Percentiles rank a stretch among this genome's conserved stretches.
These are phyloP conservation scores for Albophoma yamanashiensis DNA, from an alignment of 2,329 filamentous ascomycete species.

Conservation along the genomic window DNA sequence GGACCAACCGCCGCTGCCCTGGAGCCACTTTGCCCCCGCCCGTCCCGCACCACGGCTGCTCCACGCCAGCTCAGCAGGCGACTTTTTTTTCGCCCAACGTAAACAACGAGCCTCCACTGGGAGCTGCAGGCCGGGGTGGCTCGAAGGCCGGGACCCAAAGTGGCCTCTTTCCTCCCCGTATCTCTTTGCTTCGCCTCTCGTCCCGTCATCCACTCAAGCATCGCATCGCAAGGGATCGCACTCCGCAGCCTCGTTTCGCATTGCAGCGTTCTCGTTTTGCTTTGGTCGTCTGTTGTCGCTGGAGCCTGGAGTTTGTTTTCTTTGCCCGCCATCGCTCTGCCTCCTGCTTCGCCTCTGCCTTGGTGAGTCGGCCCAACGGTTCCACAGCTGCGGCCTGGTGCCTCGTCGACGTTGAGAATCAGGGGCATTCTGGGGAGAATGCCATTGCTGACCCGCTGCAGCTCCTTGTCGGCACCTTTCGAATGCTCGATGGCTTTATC, in stretches of 20 bases:
- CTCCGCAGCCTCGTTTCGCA: slow-evolving; percentile 3
- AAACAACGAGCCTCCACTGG: background rate
- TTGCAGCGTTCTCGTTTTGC: slow-evolving; percentile 7
- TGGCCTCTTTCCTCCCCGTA: background rate
- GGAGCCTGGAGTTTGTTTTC: slow-evolving; percentile 18
- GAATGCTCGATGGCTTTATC: slow-evolving; percentile 18
- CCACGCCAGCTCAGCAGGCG: background rate
- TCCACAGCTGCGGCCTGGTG: background rate
- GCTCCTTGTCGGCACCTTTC: background rate
- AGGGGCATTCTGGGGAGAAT: too few species aligned
- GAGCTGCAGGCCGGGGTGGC: background rate
- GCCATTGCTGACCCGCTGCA: slow-evolving; percentile 3
- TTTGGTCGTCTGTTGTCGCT: slow-evolving; percentile 9
- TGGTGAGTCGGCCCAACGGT: slow-evolving; percentile 1
- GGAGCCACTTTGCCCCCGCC: background rate
- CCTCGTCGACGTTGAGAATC: background rate
- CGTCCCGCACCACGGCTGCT: background rate
- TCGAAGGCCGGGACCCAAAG: background rate
- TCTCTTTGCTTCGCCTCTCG: background rate
- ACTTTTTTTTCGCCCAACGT: background rate
- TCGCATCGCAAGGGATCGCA: background rate
- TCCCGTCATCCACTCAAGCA: background rate
- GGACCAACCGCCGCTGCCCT: background rate
- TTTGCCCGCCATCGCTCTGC: slow-evolving; percentile 6
- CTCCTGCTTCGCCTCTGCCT: background rate